phyloP scores from a whole-genome alignment of 2,329 filamentous ascomycete species.

The Exophiala mesophila region DNA sequence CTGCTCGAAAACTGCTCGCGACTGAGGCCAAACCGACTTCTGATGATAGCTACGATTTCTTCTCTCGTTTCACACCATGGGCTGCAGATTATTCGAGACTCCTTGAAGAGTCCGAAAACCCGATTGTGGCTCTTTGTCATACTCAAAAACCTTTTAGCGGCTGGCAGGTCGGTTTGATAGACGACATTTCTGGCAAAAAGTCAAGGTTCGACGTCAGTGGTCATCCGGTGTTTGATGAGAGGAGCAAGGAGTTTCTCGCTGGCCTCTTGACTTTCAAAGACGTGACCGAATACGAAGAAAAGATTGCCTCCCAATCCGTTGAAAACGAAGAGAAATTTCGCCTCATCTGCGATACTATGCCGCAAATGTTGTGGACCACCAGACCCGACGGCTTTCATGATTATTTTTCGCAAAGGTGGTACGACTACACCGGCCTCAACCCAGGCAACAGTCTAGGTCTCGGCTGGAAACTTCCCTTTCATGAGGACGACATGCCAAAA shows the following conservation, averaged over 20 bases:
- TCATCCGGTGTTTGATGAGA: slow-evolving; percentile 62
- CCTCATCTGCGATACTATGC: slow-evolving; percentile 69
- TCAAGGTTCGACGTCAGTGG: slow-evolving; percentile 62
- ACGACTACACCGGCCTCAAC: slow-evolving; percentile 67
- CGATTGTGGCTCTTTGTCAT: slow-evolving; percentile 59
- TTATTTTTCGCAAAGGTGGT: slow-evolving; percentile 75
- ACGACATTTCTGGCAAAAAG: slow-evolving; percentile 48
- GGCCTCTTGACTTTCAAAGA: slow-evolving; percentile 69
- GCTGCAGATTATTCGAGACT: slow-evolving; percentile 60
- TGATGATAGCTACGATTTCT: slow-evolving; percentile 51
- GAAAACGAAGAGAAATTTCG: slow-evolving; percentile 70
- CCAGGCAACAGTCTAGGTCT: slow-evolving; percentile 58
- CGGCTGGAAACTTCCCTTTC: slow-evolving; percentile 61
- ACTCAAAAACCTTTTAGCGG: slow-evolving; percentile 57
- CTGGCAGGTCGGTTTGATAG: slow-evolving; percentile 59
- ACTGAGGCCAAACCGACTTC: slow-evolving; percentile 38
- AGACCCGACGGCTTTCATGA: slow-evolving; percentile 61
- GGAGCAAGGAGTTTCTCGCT: slow-evolving; percentile 66
- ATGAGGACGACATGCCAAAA: slow-evolving; percentile 63
- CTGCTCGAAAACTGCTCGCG: slow-evolving; percentile 52
- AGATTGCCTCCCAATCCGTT: slow-evolving; percentile 64
- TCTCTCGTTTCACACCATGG: slow-evolving; percentile 58
- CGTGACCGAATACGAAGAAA: slow-evolving; percentile 63
- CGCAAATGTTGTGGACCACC: slow-evolving; percentile 69
- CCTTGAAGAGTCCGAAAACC: slow-evolving; percentile 58